Base-by-base conservation (phyloP, 1,139 yeast genomes). In the Meyerozyma smithsonii region DNA sequence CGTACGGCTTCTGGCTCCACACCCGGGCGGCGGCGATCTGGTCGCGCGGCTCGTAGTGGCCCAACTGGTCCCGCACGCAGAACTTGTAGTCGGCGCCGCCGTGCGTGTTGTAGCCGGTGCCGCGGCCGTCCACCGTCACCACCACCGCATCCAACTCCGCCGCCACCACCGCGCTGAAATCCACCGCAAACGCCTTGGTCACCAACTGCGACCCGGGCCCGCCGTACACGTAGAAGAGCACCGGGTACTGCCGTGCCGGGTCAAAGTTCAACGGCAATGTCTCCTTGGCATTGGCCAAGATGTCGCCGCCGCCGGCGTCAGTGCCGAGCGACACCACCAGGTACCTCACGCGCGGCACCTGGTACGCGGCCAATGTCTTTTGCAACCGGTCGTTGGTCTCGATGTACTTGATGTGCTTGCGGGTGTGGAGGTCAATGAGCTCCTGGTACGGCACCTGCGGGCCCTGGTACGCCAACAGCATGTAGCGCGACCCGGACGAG, bases 201-300 rank as follows among this genome's bases (percentile, higher is more conserved):
- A 84, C 89, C 39, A 73, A 64, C 53, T 84, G 94, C 3, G 89
- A 81, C 25, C 85, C 86, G n/a, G 94, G 94, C 0, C 94, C 94
- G 16, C 90, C 90, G 52, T 84, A 84, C 2, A 83, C 85, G 50
- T 68, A 84, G 54, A 84, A 84, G 42, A 84, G 65, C 0, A 84
- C 77, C 0, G 94, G 94, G 54, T 84, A 84, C 53, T 78, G 64
- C 26, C 54, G 56, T 2, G 58, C 48, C 4, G 72, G 64, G 48
- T 82, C 72, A 51, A 84, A 84, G 44, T 72, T 65, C 38, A 78
- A 69, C 3, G 94, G 94, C 25, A 79, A 63, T 2, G 83, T 78
- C 54, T 84, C 90, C 43, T 72, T 64, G 17, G 76, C 73, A 54
- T 82, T 79, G 2, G 72, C 82, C 3, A 64, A 50, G 36, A 77